Conservation (phyloP, 352 stramenopile species). For the Phytophthora cactorum region DNA sequence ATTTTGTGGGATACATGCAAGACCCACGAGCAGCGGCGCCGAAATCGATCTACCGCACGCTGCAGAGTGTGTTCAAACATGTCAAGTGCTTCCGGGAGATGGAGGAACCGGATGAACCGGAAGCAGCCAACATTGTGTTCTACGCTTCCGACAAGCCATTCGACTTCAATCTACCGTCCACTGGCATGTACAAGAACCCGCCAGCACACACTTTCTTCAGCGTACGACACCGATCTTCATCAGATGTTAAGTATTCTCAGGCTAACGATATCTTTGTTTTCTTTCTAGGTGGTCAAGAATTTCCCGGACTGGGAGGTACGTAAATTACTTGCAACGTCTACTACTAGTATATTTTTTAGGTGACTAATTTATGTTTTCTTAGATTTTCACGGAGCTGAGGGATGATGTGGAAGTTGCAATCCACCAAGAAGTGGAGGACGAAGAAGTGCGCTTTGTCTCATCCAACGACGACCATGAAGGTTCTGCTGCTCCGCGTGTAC, state of each 20-base stretch:
- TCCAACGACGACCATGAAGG: slow-evolving; percentile 6
- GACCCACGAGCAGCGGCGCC: slow-evolving; percentile 54
- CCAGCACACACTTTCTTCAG: slow-evolving; percentile 59
- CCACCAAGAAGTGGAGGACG: slow-evolving; percentile 51
- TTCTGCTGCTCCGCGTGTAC: slow-evolving; percentile 30
- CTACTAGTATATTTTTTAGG: background rate
- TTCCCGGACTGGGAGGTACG: slow-evolving; percentile 72
- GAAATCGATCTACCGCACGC: slow-evolving; percentile 72
- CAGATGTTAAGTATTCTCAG: background rate
- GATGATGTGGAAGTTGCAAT: slow-evolving; percentile 50
- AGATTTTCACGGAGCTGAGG: slow-evolving; percentile 73
- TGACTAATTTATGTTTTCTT: slow-evolving; percentile 4
- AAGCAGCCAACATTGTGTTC: slow-evolving; percentile 76
- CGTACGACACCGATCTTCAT: slow-evolving; percentile 32
- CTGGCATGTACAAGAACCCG: slow-evolving; percentile 58
- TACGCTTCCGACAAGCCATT: slow-evolving; percentile 77
- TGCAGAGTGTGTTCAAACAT: slow-evolving; percentile 70
- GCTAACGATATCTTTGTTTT: slow-evolving; percentile 8
- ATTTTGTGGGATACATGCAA: slow-evolving; percentile 79
- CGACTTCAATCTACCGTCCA: slow-evolving; percentile 61
- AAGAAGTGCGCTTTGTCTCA: slow-evolving; percentile 60
- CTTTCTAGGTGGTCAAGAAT: slow-evolving; percentile 56
- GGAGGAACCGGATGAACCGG: slow-evolving; percentile 37
- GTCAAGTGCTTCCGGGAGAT: slow-evolving; percentile 79
- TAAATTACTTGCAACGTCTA: background rate